A percentile compares a stretch with the other conserved stretches of the same genome.
Evolutionary conservation across 495 filamentous ascomycete genomes (phyloP).

Genomic region (Xylaria sp.): DNA sequence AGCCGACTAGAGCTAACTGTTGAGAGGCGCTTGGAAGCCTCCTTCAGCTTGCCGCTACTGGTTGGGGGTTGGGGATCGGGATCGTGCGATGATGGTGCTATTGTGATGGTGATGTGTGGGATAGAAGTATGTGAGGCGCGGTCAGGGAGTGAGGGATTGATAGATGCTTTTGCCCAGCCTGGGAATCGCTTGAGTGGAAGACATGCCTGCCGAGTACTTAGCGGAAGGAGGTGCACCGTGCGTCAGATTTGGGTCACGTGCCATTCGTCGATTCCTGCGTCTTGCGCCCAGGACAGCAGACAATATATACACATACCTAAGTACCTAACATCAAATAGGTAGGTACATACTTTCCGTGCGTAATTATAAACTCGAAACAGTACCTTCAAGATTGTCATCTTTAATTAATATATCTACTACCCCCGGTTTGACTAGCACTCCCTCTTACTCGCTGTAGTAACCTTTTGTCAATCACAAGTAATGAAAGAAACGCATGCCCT

Average conservation of each 20-base stretch:
- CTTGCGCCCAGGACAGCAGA: neutral
- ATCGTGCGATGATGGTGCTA: neutral
- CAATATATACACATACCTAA: too few relatives aligned
- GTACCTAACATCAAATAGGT: too few relatives aligned
- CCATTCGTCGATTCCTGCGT: neutral
- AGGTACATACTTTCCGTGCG: too few relatives aligned
- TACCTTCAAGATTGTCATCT: too few relatives aligned
- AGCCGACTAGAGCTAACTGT: neutral
- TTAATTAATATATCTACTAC: too few relatives aligned
- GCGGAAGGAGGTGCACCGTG: slow-evolving; percentile 23
- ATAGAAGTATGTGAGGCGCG: neutral
- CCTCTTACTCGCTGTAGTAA: neutral
- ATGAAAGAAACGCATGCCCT: neutral
- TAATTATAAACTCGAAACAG: too few relatives aligned
- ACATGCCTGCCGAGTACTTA: slow-evolving; percentile 15
- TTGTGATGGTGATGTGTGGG: slow-evolving; percentile 15
- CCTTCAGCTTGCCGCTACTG: neutral
- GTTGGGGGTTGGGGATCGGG: too few relatives aligned
- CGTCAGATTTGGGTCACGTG: slow-evolving; percentile 14
- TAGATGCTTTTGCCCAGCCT: slow-evolving; percentile 9
- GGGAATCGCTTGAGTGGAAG: slow-evolving; percentile 7
- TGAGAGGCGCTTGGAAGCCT: neutral
- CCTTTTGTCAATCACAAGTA: neutral
- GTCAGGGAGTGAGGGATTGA: slow-evolving; percentile 5
- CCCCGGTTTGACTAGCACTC: too few relatives aligned